Conservation (phyloP, 1,139 yeast species). For the Hansenula lynferdii region DNA sequence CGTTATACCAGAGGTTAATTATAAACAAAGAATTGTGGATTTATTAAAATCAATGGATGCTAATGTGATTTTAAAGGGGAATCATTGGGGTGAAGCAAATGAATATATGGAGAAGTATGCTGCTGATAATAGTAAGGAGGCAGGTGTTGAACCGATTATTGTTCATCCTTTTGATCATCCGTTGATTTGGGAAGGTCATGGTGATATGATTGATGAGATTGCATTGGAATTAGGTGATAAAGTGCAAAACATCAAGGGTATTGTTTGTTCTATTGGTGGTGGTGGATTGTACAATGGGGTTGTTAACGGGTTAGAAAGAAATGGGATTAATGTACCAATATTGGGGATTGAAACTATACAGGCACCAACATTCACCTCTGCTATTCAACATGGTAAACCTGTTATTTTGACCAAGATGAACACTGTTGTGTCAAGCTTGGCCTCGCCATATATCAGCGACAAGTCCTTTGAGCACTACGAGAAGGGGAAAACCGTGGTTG, state of each 20-base stretch:
- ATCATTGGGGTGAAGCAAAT: constrained; percentile 1
- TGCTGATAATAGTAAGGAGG: background rate
- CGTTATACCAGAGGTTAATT: background rate
- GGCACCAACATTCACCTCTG: constrained; percentile 46
- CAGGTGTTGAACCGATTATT: constrained; percentile 29
- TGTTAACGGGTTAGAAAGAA: constrained; percentile 42
- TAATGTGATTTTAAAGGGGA: background rate
- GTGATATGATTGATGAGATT: constrained; percentile 51
- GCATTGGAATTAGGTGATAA: constrained; percentile 32
- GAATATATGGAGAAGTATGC: background rate
- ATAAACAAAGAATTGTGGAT: background rate
- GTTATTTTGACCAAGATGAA: constrained; percentile 39
- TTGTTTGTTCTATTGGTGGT: constrained; percentile 65
- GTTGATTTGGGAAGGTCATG: constrained; percentile 60
- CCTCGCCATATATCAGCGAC: constrained; percentile 42
- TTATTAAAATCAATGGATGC: background rate
- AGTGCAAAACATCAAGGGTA: constrained; percentile 39
- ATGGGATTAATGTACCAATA: constrained; percentile 36
- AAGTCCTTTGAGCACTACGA: background rate
- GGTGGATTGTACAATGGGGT: constrained; percentile 65
- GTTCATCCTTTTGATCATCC: constrained; percentile 66
- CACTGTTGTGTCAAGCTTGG: constrained; percentile 54
- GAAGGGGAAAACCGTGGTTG: background rate
- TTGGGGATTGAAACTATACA: constrained; percentile 54
- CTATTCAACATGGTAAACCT: constrained; percentile 35